Evolutionary conservation across 208 protist species (phyloP).

Genomic region (Trypanosoma boissoni): DNA sequence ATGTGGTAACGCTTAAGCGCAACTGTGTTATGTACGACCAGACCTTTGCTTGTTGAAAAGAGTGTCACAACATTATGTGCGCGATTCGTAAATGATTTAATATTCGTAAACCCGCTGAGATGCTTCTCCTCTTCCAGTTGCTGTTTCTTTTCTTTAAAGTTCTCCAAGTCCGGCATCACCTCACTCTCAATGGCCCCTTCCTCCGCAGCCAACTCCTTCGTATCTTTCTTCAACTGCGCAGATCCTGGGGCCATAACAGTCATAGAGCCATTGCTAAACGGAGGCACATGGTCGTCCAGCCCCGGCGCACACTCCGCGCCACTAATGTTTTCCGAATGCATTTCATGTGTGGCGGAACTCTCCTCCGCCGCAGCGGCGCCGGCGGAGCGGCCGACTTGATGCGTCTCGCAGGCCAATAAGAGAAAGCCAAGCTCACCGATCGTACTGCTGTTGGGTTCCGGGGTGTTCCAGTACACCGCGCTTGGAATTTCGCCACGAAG

Average conservation of each 20-base stretch:
- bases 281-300: conserved; percentile 48
- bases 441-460: conserved; percentile 77
- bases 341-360: no score
- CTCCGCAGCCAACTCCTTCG: no score
- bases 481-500: conserved; percentile 64
- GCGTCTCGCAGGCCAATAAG: conserved; percentile 86
- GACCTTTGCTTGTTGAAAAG: conserved; percentile 76
- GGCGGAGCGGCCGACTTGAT: conserved; percentile 48
- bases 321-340: conserved; percentile 12
- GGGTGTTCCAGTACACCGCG: conserved; percentile 87
- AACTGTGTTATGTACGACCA: conserved; percentile 82
- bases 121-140: conserved; percentile 26
- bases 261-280: no score
- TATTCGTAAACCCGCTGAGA: conserved; percentile 46
- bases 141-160: conserved; percentile 61
- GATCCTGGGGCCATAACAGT: no score
- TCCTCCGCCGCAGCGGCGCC: no score
- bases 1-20: conserved; percentile 80
- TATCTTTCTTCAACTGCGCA: no score
- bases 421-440: conserved; percentile 87
- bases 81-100: conserved; percentile 56
- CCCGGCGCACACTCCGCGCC: conserved; percentile 7
- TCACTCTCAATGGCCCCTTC: not conserved
- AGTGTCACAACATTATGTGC: conserved; percentile 86
- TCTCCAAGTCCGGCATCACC: conserved; percentile 83